Evolutionary conservation across 495 filamentous ascomycete genomes (phyloP), one percentile per base, ranked within the genome.

Genomic region (Neurospora sublineolata): DNA sequence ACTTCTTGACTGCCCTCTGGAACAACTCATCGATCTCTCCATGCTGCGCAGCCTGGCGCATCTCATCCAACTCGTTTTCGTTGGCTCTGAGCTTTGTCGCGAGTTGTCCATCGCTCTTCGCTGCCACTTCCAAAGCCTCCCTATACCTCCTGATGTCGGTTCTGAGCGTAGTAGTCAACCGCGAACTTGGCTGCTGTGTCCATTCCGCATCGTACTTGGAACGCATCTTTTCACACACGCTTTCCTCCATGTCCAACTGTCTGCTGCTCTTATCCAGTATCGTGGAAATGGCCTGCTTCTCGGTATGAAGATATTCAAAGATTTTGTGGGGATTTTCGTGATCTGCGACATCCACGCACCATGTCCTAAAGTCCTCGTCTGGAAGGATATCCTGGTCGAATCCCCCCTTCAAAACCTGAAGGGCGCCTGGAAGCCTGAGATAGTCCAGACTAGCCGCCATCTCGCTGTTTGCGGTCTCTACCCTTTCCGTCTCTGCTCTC

Each of bases 151-250:
- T 86, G 69, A 97, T 89, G 78, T 99, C 96, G 67, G 88, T 90
- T 69, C 94, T 87, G 38, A 99, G 85, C 0, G 94, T 98, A 3
- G 90, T 88, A 5, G 94, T 99, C 30, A 99, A 86, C 73, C 93
- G 85, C 39, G 90, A 91, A 77, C 94, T 97, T 30, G 96, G 96
- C 76, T 98, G 95, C 79, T 99, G 95, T 23, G 92, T 97, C 95
- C 95, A 99, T 64, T 97, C 95, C 12, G 84, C 86, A 38, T 95
- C 94, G 79, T 97, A 97, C 80, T 99, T 99, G 3, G 94, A 96
- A 68, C 95, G 88, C 95, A 99, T 99, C 84, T 97, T 97, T 81
- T 99, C 95, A 79, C 95, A 99, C 7, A 98, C 94, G 70, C 92
- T 95, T 82, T 97, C 96, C 80, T 99, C 95, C 88, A 94, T 90